Base-by-base conservation (phyloP, 2,329 filamentous ascomycete species). In the Trichoderma hamatum region DNA sequence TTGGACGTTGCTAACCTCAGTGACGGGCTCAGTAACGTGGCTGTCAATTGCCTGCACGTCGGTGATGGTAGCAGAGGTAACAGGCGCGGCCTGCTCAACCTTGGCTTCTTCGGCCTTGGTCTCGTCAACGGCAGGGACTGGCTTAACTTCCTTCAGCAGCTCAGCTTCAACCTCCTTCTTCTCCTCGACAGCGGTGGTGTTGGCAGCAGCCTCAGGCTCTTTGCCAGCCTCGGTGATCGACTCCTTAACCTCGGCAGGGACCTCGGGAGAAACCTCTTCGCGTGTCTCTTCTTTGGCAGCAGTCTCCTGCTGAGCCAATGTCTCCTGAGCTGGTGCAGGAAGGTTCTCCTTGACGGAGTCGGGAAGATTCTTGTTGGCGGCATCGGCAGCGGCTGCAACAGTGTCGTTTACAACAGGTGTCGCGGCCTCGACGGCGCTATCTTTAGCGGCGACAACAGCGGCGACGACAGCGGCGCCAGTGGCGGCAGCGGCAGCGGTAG, bases 151-250 rank as follows among this genome's bases (percentile, higher is more conserved):
- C 72, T 88, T 84, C 59, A 94, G 82, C 10, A 96, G 84, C 81
- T 97, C 91, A 30, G 87, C 79, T 82, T 96, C 93, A 5, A 94
- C 84, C 11, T 83, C 85, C 78, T 87, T 88, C 86, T 96, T 96
- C 74, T 94, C 92, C 71, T 86, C 81, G 7, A 96, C 91, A 21
- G 89, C 91, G 67, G 85, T 84, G 1, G 88, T 82, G 78, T 89
- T 90, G 67, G 86, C 86, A 43, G 91, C 87, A 39, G 92, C 92
- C 80, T 96, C 93, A 10, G 92, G 90, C 70, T 82, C 84, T 74
- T 84, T 78, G 67, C 88, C 86, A 26, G 91, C 85, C 74, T 86
- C 83, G 49, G 80, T 76, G 59, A 89, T 85, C 9, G 86, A 88
- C 73, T 87, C 82, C 78, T 86, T 86, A 21, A 89, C 88, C 72